Percentiles rank a stretch among this genome's conserved stretches.
phyloP scores from a whole-genome alignment of 2,329 filamentous ascomycete species.

The Colletotrichum sp. region DNA sequence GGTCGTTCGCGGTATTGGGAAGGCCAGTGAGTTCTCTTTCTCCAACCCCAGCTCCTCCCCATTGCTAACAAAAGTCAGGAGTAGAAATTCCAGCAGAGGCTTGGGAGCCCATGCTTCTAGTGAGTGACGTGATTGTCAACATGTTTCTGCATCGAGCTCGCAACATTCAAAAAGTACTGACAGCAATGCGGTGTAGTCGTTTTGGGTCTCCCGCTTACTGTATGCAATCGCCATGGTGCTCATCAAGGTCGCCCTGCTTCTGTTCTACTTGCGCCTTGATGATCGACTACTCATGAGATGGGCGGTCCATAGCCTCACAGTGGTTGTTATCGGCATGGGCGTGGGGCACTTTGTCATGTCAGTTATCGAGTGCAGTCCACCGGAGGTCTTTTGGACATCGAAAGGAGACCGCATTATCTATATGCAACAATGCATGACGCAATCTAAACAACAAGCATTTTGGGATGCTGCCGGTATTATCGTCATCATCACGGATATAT shows the following conservation, averaged over 20 bases:
- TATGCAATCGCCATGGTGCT: not conserved
- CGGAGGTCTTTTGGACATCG: not conserved
- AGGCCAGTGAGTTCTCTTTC: not conserved
- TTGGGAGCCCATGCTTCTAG: not conserved
- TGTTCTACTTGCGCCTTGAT: slow-evolving; percentile 3
- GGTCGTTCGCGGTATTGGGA: not conserved
- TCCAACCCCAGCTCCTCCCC: not conserved
- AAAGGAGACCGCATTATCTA: not conserved
- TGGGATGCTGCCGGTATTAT: not conserved
- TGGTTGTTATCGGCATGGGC: not conserved
- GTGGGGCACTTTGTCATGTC: not conserved
- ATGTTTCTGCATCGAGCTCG: not conserved
- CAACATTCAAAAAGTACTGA: not conserved
- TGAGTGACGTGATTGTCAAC: not conserved
- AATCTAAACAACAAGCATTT: not conserved
- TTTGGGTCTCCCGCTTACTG: not conserved
- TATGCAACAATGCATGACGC: not conserved
- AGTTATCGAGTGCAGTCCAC: not conserved
- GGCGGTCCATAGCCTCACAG: not conserved
- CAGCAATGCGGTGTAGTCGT: not conserved
- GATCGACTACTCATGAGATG: slow-evolving; percentile 1
- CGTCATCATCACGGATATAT: not conserved
- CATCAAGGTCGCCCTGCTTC: not conserved
- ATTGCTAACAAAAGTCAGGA: not conserved
- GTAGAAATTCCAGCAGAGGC: not conserved